Base-by-base conservation (phyloP, 78 protist species). In the Planoprotostelium fungivorum region DNA sequence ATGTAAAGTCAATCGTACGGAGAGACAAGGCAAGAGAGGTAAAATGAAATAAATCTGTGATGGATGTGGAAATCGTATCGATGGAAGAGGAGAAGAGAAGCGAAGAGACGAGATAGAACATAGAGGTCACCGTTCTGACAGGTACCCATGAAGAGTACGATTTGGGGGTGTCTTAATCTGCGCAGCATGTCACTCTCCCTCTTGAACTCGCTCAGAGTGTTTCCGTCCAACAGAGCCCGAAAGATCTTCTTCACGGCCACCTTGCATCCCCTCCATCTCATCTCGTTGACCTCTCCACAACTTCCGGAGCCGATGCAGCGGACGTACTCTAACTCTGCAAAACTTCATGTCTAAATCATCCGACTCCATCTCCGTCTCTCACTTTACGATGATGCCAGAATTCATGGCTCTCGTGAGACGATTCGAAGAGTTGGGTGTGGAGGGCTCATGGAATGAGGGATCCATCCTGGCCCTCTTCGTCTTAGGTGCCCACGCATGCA, bases 241-340 rank as follows among this genome's bases (percentile, higher is more conserved):
- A 38, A 92, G n/a, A 92, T 92, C 1, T 86, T 85, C 88, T 92
- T 92, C 0, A 92, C 94, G 9, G 94, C 94, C 0, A 92, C 94
- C 63, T 88, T 90, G 31, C 93, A 90, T 35, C 94, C 94, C 35
- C 84, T 84, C 94, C 94, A 92, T 85, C 90, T 92, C 84, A 87
- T 90, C 36, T 84, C 91, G 36, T 89, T 37, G 9, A 92, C 94
- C 73, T 92, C 92, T 28, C 94, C 94, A 89, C 94, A 92, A 38
- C 93, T 89, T 25, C 94, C 94, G n/a, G 29, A 34, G 25, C 94
- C 94, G 35, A 92, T 31, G 25, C 84, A 38, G 31, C 63, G 38
- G 29, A 92, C 29, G 85, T 35, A 92, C 34, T 28, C 31, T 5
- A 92, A 73, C 38, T 92, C 94, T 51, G 5, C 73, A 51, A 25